Percentiles rank a stretch among this genome's conserved stretches.
phyloP scores from a whole-genome alignment of 1,284 basidiomycete genomes.

The Irpex sp. region DNA sequence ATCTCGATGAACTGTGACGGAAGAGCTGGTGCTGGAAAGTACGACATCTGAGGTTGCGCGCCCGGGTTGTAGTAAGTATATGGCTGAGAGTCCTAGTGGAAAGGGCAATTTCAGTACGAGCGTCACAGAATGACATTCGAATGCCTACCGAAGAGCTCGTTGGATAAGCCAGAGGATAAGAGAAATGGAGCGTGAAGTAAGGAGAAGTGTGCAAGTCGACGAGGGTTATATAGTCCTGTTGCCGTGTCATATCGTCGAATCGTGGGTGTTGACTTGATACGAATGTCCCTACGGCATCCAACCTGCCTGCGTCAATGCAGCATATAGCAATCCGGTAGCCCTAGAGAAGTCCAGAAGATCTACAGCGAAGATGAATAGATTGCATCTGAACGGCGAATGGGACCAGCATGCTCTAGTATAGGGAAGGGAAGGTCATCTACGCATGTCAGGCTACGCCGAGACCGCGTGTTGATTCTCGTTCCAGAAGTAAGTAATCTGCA shows the following conservation, averaged over 20 bases:
- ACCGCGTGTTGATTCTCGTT: constrained; percentile 1
- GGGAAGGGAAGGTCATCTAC: neutral
- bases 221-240: neutral
- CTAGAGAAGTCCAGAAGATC: constrained; percentile 2
- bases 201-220: neutral
- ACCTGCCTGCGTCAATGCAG: neutral
- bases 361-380: neutral
- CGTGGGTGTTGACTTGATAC: neutral
- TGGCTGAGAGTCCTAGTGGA: neutral
- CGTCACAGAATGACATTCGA: neutral
- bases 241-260: neutral
- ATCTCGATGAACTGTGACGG: neutral
- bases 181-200: neutral
- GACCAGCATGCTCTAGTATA: neutral
- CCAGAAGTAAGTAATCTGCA: constrained; percentile 3
- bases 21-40: neutral
- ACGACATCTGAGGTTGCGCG: neutral
- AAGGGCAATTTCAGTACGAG: neutral
- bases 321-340: neutral
- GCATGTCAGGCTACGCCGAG: neutral
- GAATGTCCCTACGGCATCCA: neutral
- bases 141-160: neutral
- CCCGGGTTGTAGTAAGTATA: neutral
- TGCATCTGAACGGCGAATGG: neutral
- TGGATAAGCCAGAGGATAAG: neutral